Evolutionary conservation across 2,329 filamentous ascomycete genomes (phyloP).

Genomic region (Pestalotiopsis sp.): DNA sequence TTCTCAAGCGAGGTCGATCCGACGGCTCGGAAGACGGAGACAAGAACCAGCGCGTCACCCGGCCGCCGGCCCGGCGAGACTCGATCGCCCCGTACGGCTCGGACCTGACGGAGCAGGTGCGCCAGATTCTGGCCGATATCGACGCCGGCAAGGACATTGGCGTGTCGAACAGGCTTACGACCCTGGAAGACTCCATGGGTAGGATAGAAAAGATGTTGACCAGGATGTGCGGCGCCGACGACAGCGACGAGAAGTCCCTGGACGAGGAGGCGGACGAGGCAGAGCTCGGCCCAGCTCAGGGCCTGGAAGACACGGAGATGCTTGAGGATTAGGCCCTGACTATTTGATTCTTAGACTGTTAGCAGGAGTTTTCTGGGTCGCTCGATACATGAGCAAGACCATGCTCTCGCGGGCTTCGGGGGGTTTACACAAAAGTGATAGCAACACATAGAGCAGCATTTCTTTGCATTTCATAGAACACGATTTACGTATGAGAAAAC

Average conservation of each 20-base stretch:
- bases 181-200: constrained; percentile 51
- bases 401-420: neutral
- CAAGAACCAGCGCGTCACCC: constrained; percentile 18
- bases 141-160: constrained; percentile 47
- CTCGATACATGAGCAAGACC: neutral
- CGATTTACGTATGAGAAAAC: neutral
- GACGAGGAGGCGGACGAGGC: constrained; percentile 27
- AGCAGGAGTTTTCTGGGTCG: neutral
- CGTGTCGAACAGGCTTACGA: constrained; percentile 45
- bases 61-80: constrained; percentile 49
- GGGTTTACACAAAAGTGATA: neutral
- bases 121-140: constrained; percentile 48
- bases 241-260: constrained; percentile 17
- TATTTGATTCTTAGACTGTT: neutral
- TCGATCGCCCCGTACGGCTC: constrained; percentile 54
- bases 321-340: neutral
- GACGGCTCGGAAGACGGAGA: constrained; percentile 13
- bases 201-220: constrained; percentile 51
- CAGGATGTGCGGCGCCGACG: constrained; percentile 31
- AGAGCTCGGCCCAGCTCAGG: constrained; percentile 15
- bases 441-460: neutral
- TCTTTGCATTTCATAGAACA: neutral
- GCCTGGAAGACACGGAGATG: neutral
- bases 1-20: constrained; percentile 11
- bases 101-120: constrained; percentile 51